These are phyloP conservation scores for Coemansia sp. DNA, from an alignment of 192 early-diverging fungal genomes.

Conservation along the genomic window DNA sequence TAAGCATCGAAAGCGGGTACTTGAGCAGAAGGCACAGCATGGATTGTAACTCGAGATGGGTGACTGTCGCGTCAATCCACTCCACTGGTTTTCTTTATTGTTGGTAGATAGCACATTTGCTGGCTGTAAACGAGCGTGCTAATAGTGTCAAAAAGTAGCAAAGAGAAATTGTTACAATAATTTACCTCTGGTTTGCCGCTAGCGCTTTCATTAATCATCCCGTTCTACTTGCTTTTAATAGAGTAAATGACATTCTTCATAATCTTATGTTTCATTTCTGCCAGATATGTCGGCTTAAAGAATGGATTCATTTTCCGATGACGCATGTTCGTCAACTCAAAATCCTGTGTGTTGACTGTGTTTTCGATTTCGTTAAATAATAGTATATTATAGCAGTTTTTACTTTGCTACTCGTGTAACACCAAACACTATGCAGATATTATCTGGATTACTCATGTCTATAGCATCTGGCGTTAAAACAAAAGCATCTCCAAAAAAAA, in stretches of 20 bases:
- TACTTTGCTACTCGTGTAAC: constrained; percentile 23
- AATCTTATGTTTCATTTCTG: constrained; percentile 43
- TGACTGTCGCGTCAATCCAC: constrained; percentile 41
- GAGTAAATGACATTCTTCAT: constrained; percentile 40
- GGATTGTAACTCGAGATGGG: constrained; percentile 37
- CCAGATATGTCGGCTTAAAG: constrained; percentile 35
- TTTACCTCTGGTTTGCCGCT: constrained; percentile 39
- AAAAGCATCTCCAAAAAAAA: constrained; percentile 32
- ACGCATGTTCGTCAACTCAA: constrained; percentile 35
- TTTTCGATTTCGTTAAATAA: constrained; percentile 48
- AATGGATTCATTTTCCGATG: constrained; percentile 44
- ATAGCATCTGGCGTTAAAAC: constrained; percentile 22
- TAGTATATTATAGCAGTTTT: constrained; percentile 29
- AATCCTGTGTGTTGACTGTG: constrained; percentile 39
- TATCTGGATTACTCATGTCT: constrained; percentile 30
- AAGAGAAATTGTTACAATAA: constrained; percentile 40
- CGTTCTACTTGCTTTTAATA: constrained; percentile 40
- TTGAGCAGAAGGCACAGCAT: constrained; percentile 33
- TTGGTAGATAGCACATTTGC: constrained; percentile 29
- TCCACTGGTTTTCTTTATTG: constrained; percentile 25
- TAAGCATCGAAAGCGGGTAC: constrained; percentile 24
- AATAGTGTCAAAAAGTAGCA: constrained; percentile 45
- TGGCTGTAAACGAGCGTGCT: constrained; percentile 39
- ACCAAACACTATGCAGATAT: constrained; percentile 31
- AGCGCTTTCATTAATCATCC: constrained; percentile 11